A percentile compares a stretch with the other conserved stretches of the same genome.
Evolutionary conservation across 495 filamentous ascomycete species (phyloP).

Genomic region (Clavariopsis aquatica): DNA sequence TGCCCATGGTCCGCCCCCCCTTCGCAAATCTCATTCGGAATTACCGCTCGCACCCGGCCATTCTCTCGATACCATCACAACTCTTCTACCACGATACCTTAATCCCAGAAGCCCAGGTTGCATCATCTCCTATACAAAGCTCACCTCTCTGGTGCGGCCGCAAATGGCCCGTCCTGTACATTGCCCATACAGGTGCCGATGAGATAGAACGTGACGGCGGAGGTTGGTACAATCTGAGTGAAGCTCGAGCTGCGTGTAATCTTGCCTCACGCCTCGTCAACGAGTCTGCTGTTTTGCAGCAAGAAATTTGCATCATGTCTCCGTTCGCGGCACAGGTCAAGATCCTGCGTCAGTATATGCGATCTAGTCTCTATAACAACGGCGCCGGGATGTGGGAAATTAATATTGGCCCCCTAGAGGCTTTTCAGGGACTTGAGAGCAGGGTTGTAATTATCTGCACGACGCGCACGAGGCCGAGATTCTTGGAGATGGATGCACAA

Average conservation of each 20-base stretch:
- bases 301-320: constrained; percentile 57
- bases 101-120: constrained; percentile 49
- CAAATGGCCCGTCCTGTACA: constrained; percentile 55
- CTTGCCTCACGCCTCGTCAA: constrained; percentile 48
- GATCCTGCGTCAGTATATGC: constrained; percentile 47
- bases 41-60: constrained; percentile 60
- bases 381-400: constrained; percentile 45
- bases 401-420: constrained; percentile 59
- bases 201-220: constrained; percentile 54
- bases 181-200: constrained; percentile 50
- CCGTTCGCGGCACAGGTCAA: constrained; percentile 58
- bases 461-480: constrained; percentile 52
- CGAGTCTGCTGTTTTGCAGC: constrained; percentile 42
- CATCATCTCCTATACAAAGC: constrained; percentile 39
- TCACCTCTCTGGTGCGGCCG: constrained; percentile 55
- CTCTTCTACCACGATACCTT: constrained; percentile 60
- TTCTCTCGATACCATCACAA: constrained; percentile 54
- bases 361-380: constrained; percentile 26
- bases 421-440: constrained; percentile 59
- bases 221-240: constrained; percentile 56
- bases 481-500: constrained; percentile 50
- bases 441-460: constrained; percentile 59
- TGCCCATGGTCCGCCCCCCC: constrained; percentile 50
- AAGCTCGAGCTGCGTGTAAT: constrained; percentile 51
- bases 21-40: constrained; percentile 61